phyloP scores from a whole-genome alignment of 805 yeast species.

The Danielozyma ontarioensis region DNA sequence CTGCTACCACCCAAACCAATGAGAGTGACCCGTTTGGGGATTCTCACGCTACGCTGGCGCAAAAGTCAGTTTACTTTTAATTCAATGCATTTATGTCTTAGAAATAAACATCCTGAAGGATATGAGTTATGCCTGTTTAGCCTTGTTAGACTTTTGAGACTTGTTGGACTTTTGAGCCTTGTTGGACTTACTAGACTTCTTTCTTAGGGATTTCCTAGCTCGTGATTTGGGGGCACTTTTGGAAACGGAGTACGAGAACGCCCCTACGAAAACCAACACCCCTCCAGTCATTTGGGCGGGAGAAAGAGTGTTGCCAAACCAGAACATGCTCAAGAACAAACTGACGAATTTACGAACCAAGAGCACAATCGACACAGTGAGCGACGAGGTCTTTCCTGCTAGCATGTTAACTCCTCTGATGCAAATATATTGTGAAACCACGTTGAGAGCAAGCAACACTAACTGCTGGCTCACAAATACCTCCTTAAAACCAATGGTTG shows the following conservation, averaged over 20 bases:
- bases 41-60: neutral
- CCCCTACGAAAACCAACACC: slow-evolving; percentile 49
- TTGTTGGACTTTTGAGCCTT: too few species aligned
- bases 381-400: slow-evolving; percentile 52
- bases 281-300: slow-evolving; percentile 43
- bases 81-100: too few species aligned
- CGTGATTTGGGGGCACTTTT: too few species aligned
- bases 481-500: neutral
- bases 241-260: slow-evolving; percentile 44
- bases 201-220: too few species aligned
- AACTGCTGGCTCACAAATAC: neutral
- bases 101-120: too few species aligned
- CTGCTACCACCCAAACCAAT: slow-evolving; percentile 21
- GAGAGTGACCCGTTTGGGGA: slow-evolving; percentile 39
- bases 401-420: slow-evolving; percentile 63
- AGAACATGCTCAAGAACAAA: slow-evolving; percentile 47
- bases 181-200: too few species aligned
- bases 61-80: neutral
- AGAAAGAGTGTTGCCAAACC: slow-evolving; percentile 45
- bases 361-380: slow-evolving; percentile 58
- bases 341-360: slow-evolving; percentile 59
- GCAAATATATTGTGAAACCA: slow-evolving; percentile 38
- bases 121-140: too few species aligned
- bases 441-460: slow-evolving; percentile 11
- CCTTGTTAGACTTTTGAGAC: too few species aligned